Conservation (phyloP, 305 asterid genomes). For the Solanum hybrid region DNA sequence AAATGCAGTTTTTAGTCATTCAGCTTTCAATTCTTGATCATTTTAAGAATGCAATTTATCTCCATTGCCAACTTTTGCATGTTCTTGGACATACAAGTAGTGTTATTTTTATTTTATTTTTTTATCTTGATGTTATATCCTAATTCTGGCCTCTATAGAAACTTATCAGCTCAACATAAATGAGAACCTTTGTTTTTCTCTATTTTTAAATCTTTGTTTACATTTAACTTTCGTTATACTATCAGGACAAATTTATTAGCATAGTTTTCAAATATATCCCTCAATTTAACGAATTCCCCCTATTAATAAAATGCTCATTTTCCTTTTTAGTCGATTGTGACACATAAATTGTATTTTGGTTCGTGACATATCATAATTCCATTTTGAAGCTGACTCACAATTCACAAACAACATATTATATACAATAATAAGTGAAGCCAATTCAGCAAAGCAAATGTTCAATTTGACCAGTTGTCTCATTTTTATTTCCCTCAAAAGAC, state of each 20-base stretch:
- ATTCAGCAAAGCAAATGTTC: not conserved
- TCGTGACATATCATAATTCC: not conserved
- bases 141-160: not conserved
- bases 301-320: not conserved
- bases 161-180: not conserved
- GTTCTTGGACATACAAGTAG: not conserved
- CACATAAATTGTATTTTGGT: not conserved
- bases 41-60: constrained; percentile 1
- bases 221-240: not conserved
- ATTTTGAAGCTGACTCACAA: not conserved
- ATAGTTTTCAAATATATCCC: not conserved
- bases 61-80: constrained; percentile 1
- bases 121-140: not conserved
- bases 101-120: not conserved
- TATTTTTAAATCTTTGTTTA: not conserved
- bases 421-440: not conserved
- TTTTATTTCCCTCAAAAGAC: not conserved
- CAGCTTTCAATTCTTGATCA: not conserved
- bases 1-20: not conserved
- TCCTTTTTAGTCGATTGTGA: not conserved
- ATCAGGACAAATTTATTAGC: not conserved
- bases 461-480: not conserved
- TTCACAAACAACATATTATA: not conserved
- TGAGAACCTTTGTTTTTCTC: not conserved
- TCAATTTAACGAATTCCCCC: not conserved